A percentile compares a stretch with the other conserved stretches of the same genome.
phyloP scores from a whole-genome alignment of 768 basidiomycete genomes.

The Crepidotus variabilis region DNA sequence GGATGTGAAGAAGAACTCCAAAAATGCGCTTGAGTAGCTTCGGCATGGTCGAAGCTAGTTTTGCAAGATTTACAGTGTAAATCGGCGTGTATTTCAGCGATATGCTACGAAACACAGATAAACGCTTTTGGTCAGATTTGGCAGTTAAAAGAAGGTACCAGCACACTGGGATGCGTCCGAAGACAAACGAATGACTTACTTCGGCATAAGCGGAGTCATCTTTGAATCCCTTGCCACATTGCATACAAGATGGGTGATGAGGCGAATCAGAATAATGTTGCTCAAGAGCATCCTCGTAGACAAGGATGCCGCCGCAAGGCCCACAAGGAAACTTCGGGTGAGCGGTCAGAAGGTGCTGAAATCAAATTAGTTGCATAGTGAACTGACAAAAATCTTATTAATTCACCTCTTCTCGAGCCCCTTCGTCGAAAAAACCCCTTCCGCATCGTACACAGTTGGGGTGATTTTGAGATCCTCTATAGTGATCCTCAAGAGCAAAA shows the following conservation, averaged over 20 bases:
- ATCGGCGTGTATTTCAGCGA: slow-evolving; percentile 31
- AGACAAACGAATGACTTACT: slow-evolving; percentile 20
- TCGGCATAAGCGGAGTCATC: slow-evolving; percentile 21
- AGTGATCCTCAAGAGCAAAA: slow-evolving; percentile 41
- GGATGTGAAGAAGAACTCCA: slow-evolving; percentile 39
- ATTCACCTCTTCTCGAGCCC: slow-evolving; percentile 31
- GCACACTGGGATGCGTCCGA: neutral
- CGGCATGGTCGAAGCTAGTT: slow-evolving; percentile 33
- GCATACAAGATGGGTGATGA: slow-evolving; percentile 32
- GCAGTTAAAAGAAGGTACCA: neutral
- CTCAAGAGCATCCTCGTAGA: slow-evolving; percentile 33
- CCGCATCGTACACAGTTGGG: slow-evolving; percentile 44
- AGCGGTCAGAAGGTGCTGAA: slow-evolving; percentile 28
- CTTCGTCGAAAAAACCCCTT: slow-evolving; percentile 34
- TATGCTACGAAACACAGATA: slow-evolving; percentile 27
- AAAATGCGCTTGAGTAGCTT: slow-evolving; percentile 36
- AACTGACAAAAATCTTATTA: neutral
- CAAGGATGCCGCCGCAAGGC: slow-evolving; percentile 23
- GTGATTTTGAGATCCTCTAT: slow-evolving; percentile 38
- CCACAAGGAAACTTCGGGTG: slow-evolving; percentile 24
- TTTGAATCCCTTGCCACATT: slow-evolving; percentile 31
- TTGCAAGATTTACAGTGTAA: slow-evolving; percentile 33
- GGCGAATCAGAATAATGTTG: slow-evolving; percentile 35
- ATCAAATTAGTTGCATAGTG: slow-evolving; percentile 1
- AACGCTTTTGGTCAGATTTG: neutral